Conservation (phyloP, 345 rosid species). For the Pseudoturritis turrita region DNA sequence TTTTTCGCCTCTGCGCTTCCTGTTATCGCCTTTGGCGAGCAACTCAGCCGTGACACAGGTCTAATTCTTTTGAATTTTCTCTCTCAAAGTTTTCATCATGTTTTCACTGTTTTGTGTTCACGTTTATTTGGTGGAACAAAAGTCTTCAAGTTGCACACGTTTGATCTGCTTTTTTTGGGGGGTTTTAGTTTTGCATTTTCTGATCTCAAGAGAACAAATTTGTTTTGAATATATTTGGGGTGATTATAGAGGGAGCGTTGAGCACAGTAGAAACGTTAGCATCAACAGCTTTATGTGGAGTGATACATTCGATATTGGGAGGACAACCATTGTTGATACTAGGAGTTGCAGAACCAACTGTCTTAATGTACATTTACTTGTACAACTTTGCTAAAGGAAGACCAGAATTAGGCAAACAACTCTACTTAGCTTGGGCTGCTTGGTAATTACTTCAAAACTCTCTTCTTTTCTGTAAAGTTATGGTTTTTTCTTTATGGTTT, state of each 20-base stretch:
- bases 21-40: slow-evolving; percentile 85
- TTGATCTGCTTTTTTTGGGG: neutral
- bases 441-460: slow-evolving; percentile 38
- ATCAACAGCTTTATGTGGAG: slow-evolving; percentile 78
- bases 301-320: slow-evolving; percentile 73
- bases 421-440: slow-evolving; percentile 85
- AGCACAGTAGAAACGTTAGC: slow-evolving; percentile 68
- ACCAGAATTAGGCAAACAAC: slow-evolving; percentile 52
- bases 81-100: neutral
- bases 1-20: slow-evolving; percentile 87
- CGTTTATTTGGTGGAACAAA: slow-evolving; percentile 1
- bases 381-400: slow-evolving; percentile 66
- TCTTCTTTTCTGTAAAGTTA: neutral
- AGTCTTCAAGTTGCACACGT: slow-evolving; percentile 10
- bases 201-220: neutral
- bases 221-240: neutral
- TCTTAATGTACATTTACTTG: slow-evolving; percentile 72
- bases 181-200: neutral
- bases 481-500: neutral
- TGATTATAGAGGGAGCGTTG: slow-evolving; percentile 59
- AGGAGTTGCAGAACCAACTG: slow-evolving; percentile 91
- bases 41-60: slow-evolving; percentile 79
- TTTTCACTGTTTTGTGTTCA: slow-evolving; percentile 9
- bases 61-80: neutral
- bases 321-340: slow-evolving; percentile 78